Conservation (phyloP, 2,329 filamentous ascomycete genomes). For the Phoma sp. region DNA sequence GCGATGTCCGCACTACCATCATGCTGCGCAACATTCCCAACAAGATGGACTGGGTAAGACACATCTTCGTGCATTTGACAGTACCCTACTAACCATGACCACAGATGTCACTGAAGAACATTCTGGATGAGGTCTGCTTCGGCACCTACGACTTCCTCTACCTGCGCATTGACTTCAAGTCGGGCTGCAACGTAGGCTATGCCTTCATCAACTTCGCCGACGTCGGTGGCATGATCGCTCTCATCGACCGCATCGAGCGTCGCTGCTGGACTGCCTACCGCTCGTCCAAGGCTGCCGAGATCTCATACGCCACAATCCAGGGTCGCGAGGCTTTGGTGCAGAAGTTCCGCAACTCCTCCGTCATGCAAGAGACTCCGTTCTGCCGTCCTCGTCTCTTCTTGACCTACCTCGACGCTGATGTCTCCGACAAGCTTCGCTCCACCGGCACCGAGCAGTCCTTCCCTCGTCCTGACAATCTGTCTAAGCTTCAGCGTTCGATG, state of each 20-base stretch:
- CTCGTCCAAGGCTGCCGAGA: conserved; percentile 83
- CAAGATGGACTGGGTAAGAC: conserved; percentile 71
- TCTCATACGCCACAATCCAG: conserved; percentile 98
- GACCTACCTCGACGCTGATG: conserved; percentile 56
- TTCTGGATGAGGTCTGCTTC: conserved; percentile 79
- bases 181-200: conserved; percentile 79
- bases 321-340: conserved; percentile 89
- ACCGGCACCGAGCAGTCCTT: conserved; percentile 78
- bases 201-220: conserved; percentile 95
- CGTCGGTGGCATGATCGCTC: conserved; percentile 53
- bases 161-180: conserved; percentile 73
- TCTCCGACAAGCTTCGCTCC: conserved; percentile 49
- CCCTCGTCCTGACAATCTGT: conserved; percentile 80
- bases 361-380: conserved; percentile 84
- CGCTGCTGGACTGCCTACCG: conserved; percentile 76
- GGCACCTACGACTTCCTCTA: conserved; percentile 96
- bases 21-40: conserved; percentile 97
- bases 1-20: conserved; percentile 65
- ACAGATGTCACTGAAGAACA: conserved; percentile 66
- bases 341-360: conserved; percentile 95
- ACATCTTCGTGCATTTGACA: background rate
- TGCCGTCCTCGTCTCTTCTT: conserved; percentile 78
- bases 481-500: conserved; percentile 85
- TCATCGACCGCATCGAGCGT: conserved; percentile 41
- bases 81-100: conserved; percentile 21